Conservation (phyloP, 495 filamentous ascomycete species). For the Penicillium verhagenii region DNA sequence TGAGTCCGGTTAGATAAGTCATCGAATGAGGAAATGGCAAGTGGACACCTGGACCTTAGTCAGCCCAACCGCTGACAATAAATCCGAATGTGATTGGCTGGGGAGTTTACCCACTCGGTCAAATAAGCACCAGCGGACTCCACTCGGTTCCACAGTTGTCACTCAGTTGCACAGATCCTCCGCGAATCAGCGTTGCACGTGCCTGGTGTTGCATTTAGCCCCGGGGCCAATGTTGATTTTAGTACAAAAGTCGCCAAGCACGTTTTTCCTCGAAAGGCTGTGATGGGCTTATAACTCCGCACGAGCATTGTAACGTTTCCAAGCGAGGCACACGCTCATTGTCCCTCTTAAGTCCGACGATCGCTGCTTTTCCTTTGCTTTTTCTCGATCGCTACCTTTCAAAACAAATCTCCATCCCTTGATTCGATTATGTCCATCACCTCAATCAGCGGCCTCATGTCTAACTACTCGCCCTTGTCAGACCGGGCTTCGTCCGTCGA, state of each 20-base stretch:
- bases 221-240: background rate
- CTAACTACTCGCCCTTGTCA: constrained; percentile 38
- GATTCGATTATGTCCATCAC: constrained; percentile 35
- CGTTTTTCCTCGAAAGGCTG: constrained; percentile 40
- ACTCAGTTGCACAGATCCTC: constrained; percentile 4
- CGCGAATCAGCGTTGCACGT: constrained; percentile 40
- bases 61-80: constrained; percentile 11
- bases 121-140: constrained; percentile 21
- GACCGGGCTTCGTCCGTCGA: constrained; percentile 32
- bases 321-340: constrained; percentile 15
- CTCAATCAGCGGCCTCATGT: constrained; percentile 36
- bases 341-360: constrained; percentile 1
- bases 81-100: constrained; percentile 6
- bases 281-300: constrained; percentile 10
- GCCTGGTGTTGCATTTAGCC: constrained; percentile 22
- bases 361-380: background rate
- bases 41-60: too few species aligned
- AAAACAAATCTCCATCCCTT: background rate
- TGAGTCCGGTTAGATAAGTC: background rate
- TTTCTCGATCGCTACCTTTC: background rate
- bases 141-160: constrained; percentile 4
- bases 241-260: constrained; percentile 25
- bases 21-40: background rate
- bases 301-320: constrained; percentile 6
- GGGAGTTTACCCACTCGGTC: background rate